Conservation (phyloP, 805 yeast species). For the Brettanomyces anomalus region DNA sequence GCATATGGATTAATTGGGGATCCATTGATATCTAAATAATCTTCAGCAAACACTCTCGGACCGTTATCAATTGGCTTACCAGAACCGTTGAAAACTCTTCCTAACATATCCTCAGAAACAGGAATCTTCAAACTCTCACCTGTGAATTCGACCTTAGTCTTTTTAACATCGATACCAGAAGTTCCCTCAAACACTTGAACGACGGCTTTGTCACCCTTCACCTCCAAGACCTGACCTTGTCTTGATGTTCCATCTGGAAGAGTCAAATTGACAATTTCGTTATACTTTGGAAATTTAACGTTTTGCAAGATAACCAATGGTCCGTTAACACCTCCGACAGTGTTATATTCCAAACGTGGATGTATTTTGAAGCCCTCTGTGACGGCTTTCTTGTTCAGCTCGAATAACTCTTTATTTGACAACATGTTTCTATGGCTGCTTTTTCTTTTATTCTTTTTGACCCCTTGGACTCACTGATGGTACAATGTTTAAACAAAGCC, state of each 20-base stretch:
- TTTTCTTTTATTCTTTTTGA: too few relatives aligned
- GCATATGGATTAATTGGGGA: constrained; percentile 98
- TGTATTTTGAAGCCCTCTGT: constrained; percentile 85
- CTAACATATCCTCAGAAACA: constrained; percentile 94
- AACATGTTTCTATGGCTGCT: constrained; percentile 16
- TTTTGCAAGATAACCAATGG: constrained; percentile 89
- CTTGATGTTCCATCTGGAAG: constrained; percentile 91
- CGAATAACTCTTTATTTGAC: constrained; percentile 33
- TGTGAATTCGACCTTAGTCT: constrained; percentile 94
- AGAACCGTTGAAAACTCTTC: constrained; percentile 97
- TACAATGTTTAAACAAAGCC: too few relatives aligned
- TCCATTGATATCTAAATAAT: constrained; percentile 95
- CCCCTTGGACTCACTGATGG: too few relatives aligned
- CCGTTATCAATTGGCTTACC: constrained; percentile 98
- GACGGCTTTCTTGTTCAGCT: constrained; percentile 80
- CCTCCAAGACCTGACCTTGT: constrained; percentile 98
- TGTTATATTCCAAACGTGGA: constrained; percentile 88
- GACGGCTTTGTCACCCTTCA: constrained; percentile 92
- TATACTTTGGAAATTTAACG: constrained; percentile 82
- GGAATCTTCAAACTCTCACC: constrained; percentile 90
- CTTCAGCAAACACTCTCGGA: constrained; percentile 97
- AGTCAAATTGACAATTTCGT: constrained; percentile 94
- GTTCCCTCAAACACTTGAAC: constrained; percentile 99
- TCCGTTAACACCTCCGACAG: constrained; percentile 97
- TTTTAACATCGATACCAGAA: constrained; percentile 96